Percentiles rank a stretch among this genome's conserved stretches.
Conservation (phyloP, 2,329 filamentous ascomycete species). For the Sporothrix euskadiensis region DNA sequence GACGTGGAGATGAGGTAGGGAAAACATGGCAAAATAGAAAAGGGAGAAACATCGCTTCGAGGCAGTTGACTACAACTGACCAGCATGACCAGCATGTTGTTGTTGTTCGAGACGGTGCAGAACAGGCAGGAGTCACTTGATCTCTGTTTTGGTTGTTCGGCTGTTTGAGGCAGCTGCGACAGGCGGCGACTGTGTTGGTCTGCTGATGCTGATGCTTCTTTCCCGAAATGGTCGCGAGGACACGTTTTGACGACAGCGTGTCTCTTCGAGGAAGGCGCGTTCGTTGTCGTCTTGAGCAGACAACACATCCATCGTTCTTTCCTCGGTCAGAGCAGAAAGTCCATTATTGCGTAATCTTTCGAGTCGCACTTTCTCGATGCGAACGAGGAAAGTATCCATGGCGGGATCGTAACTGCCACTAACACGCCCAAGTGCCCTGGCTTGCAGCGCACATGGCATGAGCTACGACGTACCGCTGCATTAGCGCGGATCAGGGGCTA, state of each 20-base stretch:
- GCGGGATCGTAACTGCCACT: background rate
- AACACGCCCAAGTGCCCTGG: background rate
- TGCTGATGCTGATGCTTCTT: slow-evolving; percentile 3
- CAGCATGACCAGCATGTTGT: background rate
- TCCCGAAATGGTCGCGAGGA: background rate
- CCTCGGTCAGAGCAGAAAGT: background rate
- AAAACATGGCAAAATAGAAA: background rate
- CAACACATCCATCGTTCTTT: background rate
- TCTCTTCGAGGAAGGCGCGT: background rate
- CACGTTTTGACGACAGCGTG: background rate
- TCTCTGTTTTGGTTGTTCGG: background rate
- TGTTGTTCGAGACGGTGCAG: background rate
- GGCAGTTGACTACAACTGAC: background rate
- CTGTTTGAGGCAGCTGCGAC: slow-evolving; percentile 12
- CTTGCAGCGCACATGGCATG: background rate
- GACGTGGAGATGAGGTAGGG: background rate
- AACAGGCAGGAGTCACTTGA: slow-evolving; percentile 12
- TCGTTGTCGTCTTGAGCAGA: background rate
- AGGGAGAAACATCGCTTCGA: background rate
- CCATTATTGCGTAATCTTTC: background rate
- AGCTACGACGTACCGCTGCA: background rate
- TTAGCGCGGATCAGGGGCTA: background rate
- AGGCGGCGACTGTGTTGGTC: slow-evolving; percentile 2
- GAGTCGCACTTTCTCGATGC: background rate
- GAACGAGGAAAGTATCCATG: background rate